Evolutionary conservation across 2,329 filamentous ascomycete species (phyloP).

Genomic region (Camillea tinctor): DNA sequence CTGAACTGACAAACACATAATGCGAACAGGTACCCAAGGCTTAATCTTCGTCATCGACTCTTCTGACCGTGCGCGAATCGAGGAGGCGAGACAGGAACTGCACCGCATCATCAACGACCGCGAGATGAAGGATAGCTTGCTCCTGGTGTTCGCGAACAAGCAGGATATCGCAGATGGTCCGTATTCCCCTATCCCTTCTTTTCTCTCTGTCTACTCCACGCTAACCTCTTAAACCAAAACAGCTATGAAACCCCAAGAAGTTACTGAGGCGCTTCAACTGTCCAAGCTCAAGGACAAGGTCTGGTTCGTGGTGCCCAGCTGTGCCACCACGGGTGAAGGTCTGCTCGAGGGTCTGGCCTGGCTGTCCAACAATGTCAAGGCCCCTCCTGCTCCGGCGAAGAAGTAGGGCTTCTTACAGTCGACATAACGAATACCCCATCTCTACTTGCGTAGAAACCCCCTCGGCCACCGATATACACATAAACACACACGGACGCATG

Average conservation of each 20-base stretch:
- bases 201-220: neutral
- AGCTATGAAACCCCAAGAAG: slow-evolving; percentile 79
- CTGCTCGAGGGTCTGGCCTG: slow-evolving; percentile 78
- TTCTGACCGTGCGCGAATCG: slow-evolving; percentile 85
- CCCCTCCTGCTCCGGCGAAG: slow-evolving; percentile 53
- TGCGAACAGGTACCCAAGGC: slow-evolving; percentile 76
- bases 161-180: slow-evolving; percentile 85
- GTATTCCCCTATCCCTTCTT: slow-evolving; percentile 24
- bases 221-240: slow-evolving; percentile 14
- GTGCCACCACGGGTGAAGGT: slow-evolving; percentile 78
- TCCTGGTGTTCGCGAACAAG: slow-evolving; percentile 98
- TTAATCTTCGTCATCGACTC: slow-evolving; percentile 99
- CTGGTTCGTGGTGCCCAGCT: slow-evolving; percentile 83
- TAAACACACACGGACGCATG: neutral
- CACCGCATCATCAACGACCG: slow-evolving; percentile 97
- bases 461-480: neutral
- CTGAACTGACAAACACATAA: slow-evolving; percentile 7
- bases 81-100: slow-evolving; percentile 88
- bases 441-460: neutral
- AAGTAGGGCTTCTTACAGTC: slow-evolving; percentile 40
- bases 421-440: neutral
- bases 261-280: slow-evolving; percentile 75
- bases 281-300: slow-evolving; percentile 77
- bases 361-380: slow-evolving; percentile 83
- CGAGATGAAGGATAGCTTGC: slow-evolving; percentile 92